phyloP scores from a whole-genome alignment of 257 asterid species.

The Scutellaria minor region DNA sequence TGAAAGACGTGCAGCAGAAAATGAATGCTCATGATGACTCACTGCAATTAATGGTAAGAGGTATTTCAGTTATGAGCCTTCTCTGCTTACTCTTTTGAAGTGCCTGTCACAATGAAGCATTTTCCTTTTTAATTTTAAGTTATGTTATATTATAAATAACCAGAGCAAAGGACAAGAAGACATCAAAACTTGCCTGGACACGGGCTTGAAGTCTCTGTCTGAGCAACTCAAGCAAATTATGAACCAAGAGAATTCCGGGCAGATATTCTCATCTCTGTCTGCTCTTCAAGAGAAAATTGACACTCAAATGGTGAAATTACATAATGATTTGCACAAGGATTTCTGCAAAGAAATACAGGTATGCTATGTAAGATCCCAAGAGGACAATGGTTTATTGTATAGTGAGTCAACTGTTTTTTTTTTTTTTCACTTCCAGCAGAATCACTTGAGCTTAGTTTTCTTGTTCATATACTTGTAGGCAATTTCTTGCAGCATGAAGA shows the following conservation, averaged over 20 bases:
- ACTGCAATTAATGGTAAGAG: conserved; percentile 72
- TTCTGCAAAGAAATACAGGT: conserved; percentile 74
- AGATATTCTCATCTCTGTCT: conserved; percentile 52
- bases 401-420: conserved; percentile 35
- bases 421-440: conserved; percentile 23
- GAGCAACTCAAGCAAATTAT: conserved; percentile 56
- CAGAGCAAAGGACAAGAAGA: conserved; percentile 86
- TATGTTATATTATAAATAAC: conserved; percentile 34
- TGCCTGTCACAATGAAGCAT: conserved; percentile 24
- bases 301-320: conserved; percentile 55
- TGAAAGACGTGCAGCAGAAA: conserved; percentile 72
- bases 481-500: conserved; percentile 54
- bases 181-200: conserved; percentile 62
- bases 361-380: conserved; percentile 35
- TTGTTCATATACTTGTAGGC: conserved; percentile 53
- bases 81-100: conserved; percentile 32
- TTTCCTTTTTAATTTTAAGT: conserved; percentile 38
- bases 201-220: conserved; percentile 56
- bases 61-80: conserved; percentile 28
- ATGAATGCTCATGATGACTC: conserved; percentile 62
- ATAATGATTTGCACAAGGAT: conserved; percentile 53
- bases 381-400: conserved; percentile 14
- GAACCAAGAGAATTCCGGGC: conserved; percentile 51
- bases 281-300: conserved; percentile 61
- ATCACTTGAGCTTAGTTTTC: conserved; percentile 34